Evolutionary conservation across 2,329 filamentous ascomycete species (phyloP), one percentile per base, ranked within the genome.

Genomic region (Curvularia spicifera): DNA sequence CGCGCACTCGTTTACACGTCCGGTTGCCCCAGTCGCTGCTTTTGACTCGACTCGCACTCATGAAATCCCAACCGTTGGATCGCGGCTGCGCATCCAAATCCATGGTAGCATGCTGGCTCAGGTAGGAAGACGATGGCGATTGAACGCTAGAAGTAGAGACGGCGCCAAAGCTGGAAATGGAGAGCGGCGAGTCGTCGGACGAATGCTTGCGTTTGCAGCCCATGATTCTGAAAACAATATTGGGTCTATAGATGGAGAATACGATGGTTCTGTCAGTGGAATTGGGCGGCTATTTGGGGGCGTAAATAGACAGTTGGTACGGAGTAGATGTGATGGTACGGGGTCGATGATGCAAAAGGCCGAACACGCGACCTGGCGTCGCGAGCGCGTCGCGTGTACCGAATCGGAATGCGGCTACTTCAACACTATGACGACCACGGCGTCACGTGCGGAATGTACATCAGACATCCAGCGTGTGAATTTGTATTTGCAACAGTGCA

Each of bases 171-270:
- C 74, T 78, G 57, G 76, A 76, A 35, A 77, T 73, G 43, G 80
- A 78, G 35, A 79, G 69, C 18, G 81, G 78, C 15, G 83, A 80
- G 61, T 81, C 79, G 42, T 77, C 71, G 44, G 66, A 64, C 33
- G 83, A 84, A 44, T 84, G 83, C 71, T 87, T 87, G 70, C 85
- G 84, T 72, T 87, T 87, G 71, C 83, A 76, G 22, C 79, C 77
- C 84, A 87, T 87, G 50, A 35, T 65, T 43, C 28, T 10, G 13
- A 26, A 7, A 29, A 46, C 7, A 42, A 29, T 31, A 4, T 37
- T 8, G 35, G 15, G 15, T 40, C n/a, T 37, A 44, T 26, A 12
- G 37, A 31, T 20, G 35, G 18, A 10, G 28, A 10, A 50, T 31
- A 22, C 50, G 40, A 26, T 53, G 29, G 15, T 29, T 43, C 40